Evolutionary conservation across 345 rosid genomes (phyloP), one percentile per base, ranked within the genome.

Genomic region (Carallia pectinifolia): DNA sequence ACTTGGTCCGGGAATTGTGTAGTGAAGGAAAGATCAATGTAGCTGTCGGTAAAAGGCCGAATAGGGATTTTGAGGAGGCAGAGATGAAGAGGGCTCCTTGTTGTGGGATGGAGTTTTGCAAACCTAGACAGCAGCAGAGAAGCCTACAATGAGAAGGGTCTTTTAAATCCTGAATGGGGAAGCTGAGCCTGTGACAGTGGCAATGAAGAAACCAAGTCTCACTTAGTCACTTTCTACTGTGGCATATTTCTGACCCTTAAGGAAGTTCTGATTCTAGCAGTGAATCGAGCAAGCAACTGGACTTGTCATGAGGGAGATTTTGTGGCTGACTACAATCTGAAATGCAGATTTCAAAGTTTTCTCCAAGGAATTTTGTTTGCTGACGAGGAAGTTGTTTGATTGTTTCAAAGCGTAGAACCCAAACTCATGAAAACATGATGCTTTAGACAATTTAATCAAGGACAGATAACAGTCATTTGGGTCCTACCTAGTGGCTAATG

Each of bases 1-100:
- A 92, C 40, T 92, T 90, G 96, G 97, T 89, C 16, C 90, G 99
- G 99, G 84, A 82, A 47, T 70, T 90, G 68, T 74, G 87, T 44
- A 76, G 87, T 37, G 86, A 90, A 59, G 99, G 96, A 66, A 89
- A 76, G 72, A 79, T 92, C 54, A 60, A 84, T 40, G 96, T 88
- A 65, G 93, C 96, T 23, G 96, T 87, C 6, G 99, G 92, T 76
- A 64, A 48, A 67, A 83, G 88, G 74, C 70, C 90, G 80, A 86
- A 83, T 73, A 90, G 88, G 12, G 88, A 81, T 65, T 87, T 84
- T 23, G 61, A 81, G 12, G 87, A 78, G 62, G 96, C 79, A 53
- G 93, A 88, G 74, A 90, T 90, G 97, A 88, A 36, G 72, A 86
- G 92, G 80, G 79, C 86, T 95, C 68, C 71, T 92, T 70, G 84